Evolutionary conservation across 2,329 filamentous ascomycete genomes (phyloP), one percentile per base, ranked within the genome.

Genomic region (Cordyceps sp.): DNA sequence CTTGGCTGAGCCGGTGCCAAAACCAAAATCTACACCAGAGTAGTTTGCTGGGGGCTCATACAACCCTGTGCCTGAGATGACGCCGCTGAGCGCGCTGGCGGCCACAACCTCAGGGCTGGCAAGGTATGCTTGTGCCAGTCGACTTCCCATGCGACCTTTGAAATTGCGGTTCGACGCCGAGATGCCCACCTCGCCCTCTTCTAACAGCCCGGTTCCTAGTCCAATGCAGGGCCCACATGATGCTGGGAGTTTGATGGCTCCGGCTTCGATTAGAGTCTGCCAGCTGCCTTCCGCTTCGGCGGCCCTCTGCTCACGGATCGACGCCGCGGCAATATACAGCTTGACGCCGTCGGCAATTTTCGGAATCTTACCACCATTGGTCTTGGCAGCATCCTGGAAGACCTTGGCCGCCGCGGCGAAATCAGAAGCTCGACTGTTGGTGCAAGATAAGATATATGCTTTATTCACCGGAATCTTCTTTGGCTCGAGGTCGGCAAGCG

Each of bases 21-120:
- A 18, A 4, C 26, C 26, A 6, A 12, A 28, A 10, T 28, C 26
- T 15, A 28, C 26, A 10, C 10, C 10, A 17, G 16, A 6, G 15
- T 16, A 17, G 10, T 28, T 73, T 33, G 76, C 71, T 0, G 83
- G 80, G 46, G 68, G 67, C 52, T 82, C 51, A 49, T 92, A 94
- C 66, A 68, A 75, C 17, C 80, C 83, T 1, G 88, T 81, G 0
- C 85, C 80, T 9, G 73, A 61, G 23, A 86, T 84, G 37, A 66
- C 67, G 10, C 81, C 81, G 13, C 62, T 45, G 0, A 94, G 57
- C 3, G 88, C 88, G 45, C 82, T 92, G 7, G 90, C 86, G 4
- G 88, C 88, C 1, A 96, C 88, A 3, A 93, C 77, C 47, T 94
- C 86, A 1, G 90, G 86, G 41, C 79, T 88, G 6, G 78, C 80